These are phyloP conservation scores for Achaetomium macrosporum DNA, from an alignment of 2,329 filamentous ascomycete genomes.

Conservation along the genomic window DNA sequence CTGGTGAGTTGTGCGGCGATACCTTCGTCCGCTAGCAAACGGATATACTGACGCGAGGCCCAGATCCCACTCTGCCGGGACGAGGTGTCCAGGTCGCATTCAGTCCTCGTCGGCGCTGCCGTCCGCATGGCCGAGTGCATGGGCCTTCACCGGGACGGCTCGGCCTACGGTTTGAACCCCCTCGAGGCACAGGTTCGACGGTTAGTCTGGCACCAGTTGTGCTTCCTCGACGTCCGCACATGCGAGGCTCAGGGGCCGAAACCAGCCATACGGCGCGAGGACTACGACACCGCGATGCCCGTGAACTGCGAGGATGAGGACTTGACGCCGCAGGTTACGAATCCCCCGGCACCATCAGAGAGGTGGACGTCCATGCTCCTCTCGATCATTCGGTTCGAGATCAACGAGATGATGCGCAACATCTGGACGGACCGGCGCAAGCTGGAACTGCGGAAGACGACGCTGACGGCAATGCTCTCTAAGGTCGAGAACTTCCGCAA, in stretches of 20 bases:
- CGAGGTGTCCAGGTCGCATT: slow-evolving; percentile 68
- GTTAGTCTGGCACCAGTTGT: slow-evolving; percentile 71
- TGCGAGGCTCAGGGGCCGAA: slow-evolving; percentile 69
- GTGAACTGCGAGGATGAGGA: slow-evolving; percentile 64
- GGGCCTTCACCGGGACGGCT: slow-evolving; percentile 67
- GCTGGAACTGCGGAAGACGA: slow-evolving; percentile 55
- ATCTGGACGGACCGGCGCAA: slow-evolving; percentile 65
- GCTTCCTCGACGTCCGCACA: slow-evolving; percentile 68
- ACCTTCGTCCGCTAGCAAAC: slow-evolving; percentile 11
- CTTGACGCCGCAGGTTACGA: slow-evolving; percentile 38
- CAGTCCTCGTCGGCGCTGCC: slow-evolving; percentile 64
- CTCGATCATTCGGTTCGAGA: slow-evolving; percentile 63
- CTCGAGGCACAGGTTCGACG: slow-evolving; percentile 67
- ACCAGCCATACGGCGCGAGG: slow-evolving; percentile 64
- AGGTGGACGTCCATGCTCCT: slow-evolving; percentile 65
- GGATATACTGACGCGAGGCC: slow-evolving; percentile 17
- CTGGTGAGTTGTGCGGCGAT: slow-evolving; percentile 44
- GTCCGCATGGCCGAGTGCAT: slow-evolving; percentile 72
- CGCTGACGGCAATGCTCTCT: slow-evolving; percentile 57
- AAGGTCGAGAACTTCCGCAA: slow-evolving; percentile 65
- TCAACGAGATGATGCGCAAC: slow-evolving; percentile 64
- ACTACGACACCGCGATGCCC: slow-evolving; percentile 69
- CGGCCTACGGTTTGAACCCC: slow-evolving; percentile 58
- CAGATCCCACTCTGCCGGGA: slow-evolving; percentile 65
- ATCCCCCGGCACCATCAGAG: slow-evolving; percentile 40